phyloP scores from a whole-genome alignment of 1,139 yeast species.

The Candida sp. region DNA sequence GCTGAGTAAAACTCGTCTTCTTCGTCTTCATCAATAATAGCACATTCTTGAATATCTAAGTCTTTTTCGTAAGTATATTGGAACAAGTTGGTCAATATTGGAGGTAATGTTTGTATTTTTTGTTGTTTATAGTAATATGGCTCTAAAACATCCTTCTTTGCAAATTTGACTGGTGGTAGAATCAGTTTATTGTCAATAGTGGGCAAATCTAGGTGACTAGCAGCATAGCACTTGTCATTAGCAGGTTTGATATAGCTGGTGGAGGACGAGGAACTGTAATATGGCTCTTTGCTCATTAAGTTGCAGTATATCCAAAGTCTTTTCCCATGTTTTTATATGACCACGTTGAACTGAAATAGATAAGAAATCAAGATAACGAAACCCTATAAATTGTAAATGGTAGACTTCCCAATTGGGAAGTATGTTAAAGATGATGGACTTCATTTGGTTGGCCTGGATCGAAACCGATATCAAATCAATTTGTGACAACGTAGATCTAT shows the following conservation, averaged over 20 bases:
- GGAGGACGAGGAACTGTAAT: slow-evolving; percentile 5
- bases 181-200: slow-evolving; percentile 1
- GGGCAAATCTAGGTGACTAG: slow-evolving; percentile 7
- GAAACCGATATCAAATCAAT: too few species aligned
- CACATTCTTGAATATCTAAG: neutral
- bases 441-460: too few species aligned
- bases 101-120: slow-evolving; percentile 6
- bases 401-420: neutral
- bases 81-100: slow-evolving; percentile 6
- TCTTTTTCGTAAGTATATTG: slow-evolving; percentile 6
- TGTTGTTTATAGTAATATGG: slow-evolving; percentile 7
- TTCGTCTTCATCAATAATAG: slow-evolving; percentile 8
- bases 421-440: too few species aligned
- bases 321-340: too few species aligned
- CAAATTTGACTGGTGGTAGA: slow-evolving; percentile 4
- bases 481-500: too few species aligned
- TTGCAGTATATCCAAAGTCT: neutral
- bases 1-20: slow-evolving; percentile 1
- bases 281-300: slow-evolving; percentile 10
- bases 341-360: too few species aligned
- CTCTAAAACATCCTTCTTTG: slow-evolving; percentile 6
- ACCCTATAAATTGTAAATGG: neutral
- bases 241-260: slow-evolving; percentile 7
- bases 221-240: slow-evolving; percentile 5
- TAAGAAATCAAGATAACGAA: neutral